Evolutionary conservation across 148 eudicot genomes (phyloP).

Genomic region (Fagopyrum homotropicum): DNA sequence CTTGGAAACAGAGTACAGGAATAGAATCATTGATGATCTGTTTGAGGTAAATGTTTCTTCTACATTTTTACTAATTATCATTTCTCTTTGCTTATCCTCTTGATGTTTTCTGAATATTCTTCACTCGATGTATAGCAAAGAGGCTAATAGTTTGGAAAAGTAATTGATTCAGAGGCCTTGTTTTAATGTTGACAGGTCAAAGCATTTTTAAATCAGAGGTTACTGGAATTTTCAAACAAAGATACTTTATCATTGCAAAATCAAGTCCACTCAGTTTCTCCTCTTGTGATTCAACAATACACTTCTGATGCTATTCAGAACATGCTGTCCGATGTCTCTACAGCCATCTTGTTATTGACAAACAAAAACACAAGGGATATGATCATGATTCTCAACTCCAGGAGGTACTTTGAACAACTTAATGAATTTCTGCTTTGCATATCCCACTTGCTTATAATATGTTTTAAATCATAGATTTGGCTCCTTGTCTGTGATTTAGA

Average conservation of each 20-base stretch:
- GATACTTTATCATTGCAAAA: constrained; percentile 86
- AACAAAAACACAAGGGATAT: constrained; percentile 76
- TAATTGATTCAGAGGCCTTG: constrained; percentile 11
- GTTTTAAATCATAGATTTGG: neutral
- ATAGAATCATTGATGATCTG: constrained; percentile 83
- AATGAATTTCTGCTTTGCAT: neutral
- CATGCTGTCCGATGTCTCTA: constrained; percentile 72
- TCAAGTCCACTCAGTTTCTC: constrained; percentile 94
- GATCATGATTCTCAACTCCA: constrained; percentile 94
- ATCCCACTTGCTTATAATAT: neutral
- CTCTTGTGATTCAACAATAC: constrained; percentile 84
- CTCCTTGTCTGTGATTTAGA: neutral
- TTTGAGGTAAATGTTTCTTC: constrained; percentile 57
- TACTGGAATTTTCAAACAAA: constrained; percentile 62
- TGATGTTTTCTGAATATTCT: neutral
- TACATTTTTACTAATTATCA: neutral
- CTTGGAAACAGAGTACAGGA: constrained; percentile 85
- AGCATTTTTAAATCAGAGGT: constrained; percentile 81
- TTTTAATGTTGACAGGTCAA: constrained; percentile 38
- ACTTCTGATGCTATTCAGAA: constrained; percentile 60
- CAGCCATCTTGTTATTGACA: constrained; percentile 63
- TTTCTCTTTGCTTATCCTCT: neutral
- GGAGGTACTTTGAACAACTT: constrained; percentile 41
- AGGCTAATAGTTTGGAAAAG: neutral
- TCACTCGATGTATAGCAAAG: neutral